These are phyloP conservation scores for Neopestalotiopsis clavispora DNA, from an alignment of 2,329 filamentous ascomycete genomes.

Conservation along the genomic window DNA sequence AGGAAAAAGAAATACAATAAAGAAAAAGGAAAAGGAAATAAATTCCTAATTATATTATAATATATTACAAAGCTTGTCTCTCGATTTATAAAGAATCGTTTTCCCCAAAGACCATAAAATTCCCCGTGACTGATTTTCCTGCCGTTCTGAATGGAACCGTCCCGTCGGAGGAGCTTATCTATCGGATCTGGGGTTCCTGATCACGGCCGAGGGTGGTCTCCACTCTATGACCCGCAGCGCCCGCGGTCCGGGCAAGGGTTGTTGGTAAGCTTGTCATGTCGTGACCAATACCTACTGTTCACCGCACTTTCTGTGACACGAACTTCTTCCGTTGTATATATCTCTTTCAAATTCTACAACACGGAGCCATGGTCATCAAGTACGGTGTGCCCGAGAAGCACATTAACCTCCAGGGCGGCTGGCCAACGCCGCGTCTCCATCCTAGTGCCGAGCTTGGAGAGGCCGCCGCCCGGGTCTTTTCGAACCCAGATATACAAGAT, in stretches of 20 bases:
- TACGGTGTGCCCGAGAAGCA: conserved; percentile 3
- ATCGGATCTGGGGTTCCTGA: not conserved
- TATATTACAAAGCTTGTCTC: too few relatives aligned
- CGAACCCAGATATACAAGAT: not conserved
- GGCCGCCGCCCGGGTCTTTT: not conserved
- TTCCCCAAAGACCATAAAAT: too few relatives aligned
- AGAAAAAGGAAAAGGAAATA: too few relatives aligned
- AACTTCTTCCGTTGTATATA: not conserved
- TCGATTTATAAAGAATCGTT: too few relatives aligned
- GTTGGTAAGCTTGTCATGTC: not conserved
- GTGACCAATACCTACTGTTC: not conserved
- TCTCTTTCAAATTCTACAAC: not conserved
- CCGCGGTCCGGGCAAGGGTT: not conserved
- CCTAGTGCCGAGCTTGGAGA: not conserved
- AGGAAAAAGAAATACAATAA: too few relatives aligned
- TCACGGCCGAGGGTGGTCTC: not conserved
- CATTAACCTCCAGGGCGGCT: conserved; percentile 9
- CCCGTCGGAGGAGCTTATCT: not conserved
- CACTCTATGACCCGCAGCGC: not conserved
- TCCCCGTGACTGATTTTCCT: too few relatives aligned
- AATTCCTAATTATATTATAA: too few relatives aligned
- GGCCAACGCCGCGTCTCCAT: conserved; percentile 11
- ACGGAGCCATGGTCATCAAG: conserved; percentile 6
- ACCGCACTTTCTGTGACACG: not conserved
- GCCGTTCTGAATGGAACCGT: too few relatives aligned